Percentiles rank a stretch among this genome's conserved stretches.
These are phyloP conservation scores for Wallacemonas collosoma DNA, from an alignment of 208 protist genomes.

Conservation along the genomic window DNA sequence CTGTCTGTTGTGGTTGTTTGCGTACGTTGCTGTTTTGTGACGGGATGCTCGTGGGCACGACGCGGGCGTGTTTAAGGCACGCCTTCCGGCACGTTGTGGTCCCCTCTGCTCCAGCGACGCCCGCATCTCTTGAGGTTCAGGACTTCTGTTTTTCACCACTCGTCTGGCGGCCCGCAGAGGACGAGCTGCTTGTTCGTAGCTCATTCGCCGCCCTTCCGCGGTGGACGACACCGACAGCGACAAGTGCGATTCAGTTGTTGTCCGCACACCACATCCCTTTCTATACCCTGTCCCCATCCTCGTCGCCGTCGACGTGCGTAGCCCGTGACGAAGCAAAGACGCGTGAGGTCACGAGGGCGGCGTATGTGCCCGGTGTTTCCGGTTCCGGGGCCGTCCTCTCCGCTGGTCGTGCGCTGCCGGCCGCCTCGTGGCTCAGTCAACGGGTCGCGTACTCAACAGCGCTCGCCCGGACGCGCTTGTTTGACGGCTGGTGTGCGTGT, in stretches of 20 bases:
- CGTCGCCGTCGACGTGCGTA: no score
- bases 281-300: neutral
- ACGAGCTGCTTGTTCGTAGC: constrained; percentile 56
- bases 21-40: neutral
- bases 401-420: constrained; percentile 22
- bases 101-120: neutral
- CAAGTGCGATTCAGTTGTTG: neutral
- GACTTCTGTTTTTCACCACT: constrained; percentile 4
- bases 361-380: constrained; percentile 74
- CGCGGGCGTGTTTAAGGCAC: constrained; percentile 13
- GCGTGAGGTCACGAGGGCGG: constrained; percentile 60
- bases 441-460: constrained; percentile 65
- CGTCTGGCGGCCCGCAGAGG: constrained; percentile 7
- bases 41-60: neutral
- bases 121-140: neutral
- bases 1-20: neutral
- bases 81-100: neutral
- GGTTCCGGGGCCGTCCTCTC: constrained; percentile 72
- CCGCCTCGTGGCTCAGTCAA: constrained; percentile 39
- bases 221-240: constrained; percentile 88
- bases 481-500: neutral
- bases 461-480: constrained; percentile 51
- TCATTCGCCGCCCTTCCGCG: constrained; percentile 87
- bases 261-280: constrained; percentile 31
- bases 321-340: neutral